Evolutionary conservation across 1,284 basidiomycete genomes (phyloP), one percentile per base, ranked within the genome.

Genomic region (Anthracocystis setariae): DNA sequence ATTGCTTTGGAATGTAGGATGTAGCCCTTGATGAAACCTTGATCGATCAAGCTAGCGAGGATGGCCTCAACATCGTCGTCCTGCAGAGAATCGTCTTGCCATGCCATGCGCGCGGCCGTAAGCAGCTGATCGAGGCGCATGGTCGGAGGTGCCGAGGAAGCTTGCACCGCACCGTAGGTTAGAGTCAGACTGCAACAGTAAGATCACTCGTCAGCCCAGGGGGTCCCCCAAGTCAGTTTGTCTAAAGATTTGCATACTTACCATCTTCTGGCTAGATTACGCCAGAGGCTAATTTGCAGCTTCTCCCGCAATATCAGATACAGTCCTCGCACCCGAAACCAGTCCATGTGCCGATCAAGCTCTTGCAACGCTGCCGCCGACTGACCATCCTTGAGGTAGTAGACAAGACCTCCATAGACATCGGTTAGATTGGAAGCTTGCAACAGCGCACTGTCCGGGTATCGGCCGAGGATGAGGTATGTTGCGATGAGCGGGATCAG

Each of bases 11-110:
- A 79, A 48, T 84, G 84, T 17, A 83, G 59, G 13, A 84, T 82
- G 73, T 85, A 85, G 3, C 81, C 84, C 53, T 85, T 85, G 55
- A 84, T 56, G 62, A 83, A 82, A 33, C 84, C 84, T 74, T 84
- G 83, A 45, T 85, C 84, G 57, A 85, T 79, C 39, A 85, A 61
- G 32, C 80, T 82, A 2, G 79, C 80, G 12, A 80, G 73, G 59
- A 85, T 79, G 24, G 80, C 78, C 54, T 84, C 84, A 35, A 85
- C 68, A 50, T 85, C 84, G 37, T 83, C 82, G 12, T 76, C 18
- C 44, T 82, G 76, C 24, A 85, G 65, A 3, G 67, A 44, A 8
- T 55, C 17, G 27, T 83, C 82, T 12, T 62, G 59, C 75, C 84
- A 85, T 5, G 82, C 79, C 12, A 82, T 23, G 9, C 74, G 72